Evolutionary conservation across 306 rosid genomes (phyloP).

Genomic region (Vigna reflexopilosa): DNA sequence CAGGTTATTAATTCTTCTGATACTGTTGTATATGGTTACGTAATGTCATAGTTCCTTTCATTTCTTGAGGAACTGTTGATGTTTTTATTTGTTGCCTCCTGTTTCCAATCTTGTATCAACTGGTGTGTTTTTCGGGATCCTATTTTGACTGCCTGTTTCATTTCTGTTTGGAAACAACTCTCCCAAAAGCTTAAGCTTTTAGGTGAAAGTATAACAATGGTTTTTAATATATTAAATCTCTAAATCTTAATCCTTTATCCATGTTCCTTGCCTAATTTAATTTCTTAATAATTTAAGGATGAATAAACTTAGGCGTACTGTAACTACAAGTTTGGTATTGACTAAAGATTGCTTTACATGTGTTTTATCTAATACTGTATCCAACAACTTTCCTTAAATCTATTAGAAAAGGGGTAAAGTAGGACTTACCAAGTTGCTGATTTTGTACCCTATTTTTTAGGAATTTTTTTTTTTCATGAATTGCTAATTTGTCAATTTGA

Average conservation of each 20-base stretch:
- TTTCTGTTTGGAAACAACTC: background rate
- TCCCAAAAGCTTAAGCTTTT: slow-evolving; percentile 13
- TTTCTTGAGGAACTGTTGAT: slow-evolving; percentile 25
- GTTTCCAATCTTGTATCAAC: slow-evolving; percentile 17
- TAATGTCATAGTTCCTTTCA: slow-evolving; percentile 19
- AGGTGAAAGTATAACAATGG: slow-evolving; percentile 12
- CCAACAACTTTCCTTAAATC: slow-evolving; percentile 6
- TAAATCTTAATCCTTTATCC: slow-evolving; percentile 1
- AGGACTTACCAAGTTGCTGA: slow-evolving; percentile 14
- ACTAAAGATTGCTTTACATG: slow-evolving; percentile 23
- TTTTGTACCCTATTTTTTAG: background rate
- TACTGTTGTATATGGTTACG: slow-evolving; percentile 35
- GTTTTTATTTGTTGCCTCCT: slow-evolving; percentile 2
- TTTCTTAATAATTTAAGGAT: slow-evolving; percentile 1
- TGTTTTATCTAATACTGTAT: background rate
- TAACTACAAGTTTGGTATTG: background rate
- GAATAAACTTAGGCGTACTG: background rate
- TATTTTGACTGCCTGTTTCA: background rate
- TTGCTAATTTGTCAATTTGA: slow-evolving; percentile 19
- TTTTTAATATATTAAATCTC: slow-evolving; percentile 10
- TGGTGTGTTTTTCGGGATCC: slow-evolving; percentile 10
- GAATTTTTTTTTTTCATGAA: background rate
- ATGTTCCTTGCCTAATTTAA: background rate
- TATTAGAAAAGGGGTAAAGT: background rate
- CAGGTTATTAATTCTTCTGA: slow-evolving; percentile 65